Conservation (phyloP, 495 filamentous ascomycete genomes). For the Penicillium desertorum region DNA sequence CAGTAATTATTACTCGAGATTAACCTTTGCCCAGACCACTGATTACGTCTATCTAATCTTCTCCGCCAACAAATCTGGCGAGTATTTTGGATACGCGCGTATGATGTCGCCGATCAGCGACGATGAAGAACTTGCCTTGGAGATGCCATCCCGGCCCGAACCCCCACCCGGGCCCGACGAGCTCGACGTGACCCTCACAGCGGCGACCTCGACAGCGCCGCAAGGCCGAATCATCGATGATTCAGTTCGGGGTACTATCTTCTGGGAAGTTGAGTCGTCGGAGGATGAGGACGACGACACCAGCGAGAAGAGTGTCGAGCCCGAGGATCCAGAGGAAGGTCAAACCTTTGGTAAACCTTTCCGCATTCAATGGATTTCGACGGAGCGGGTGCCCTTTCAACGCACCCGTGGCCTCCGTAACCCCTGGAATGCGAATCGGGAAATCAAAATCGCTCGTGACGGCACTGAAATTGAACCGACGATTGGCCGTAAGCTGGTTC, state of each 20-base stretch:
- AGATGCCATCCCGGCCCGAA: conserved; percentile 44
- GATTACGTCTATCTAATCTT: conserved; percentile 96
- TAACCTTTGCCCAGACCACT: conserved; percentile 51
- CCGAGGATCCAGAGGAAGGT: conserved; percentile 39
- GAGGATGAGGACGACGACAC: conserved; percentile 42
- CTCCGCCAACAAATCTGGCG: conserved; percentile 96
- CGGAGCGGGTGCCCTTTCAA: conserved; percentile 84
- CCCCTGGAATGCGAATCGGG: conserved; percentile 91
- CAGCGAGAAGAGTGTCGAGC: conserved; percentile 38
- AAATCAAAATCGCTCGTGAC: conserved; percentile 95
- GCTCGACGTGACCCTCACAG: conserved; percentile 66
- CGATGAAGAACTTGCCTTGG: conserved; percentile 65
- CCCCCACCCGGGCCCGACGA: conserved; percentile 59
- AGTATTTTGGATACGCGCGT: conserved; percentile 93
- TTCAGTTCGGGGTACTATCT: conserved; percentile 87
- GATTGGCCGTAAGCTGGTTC: conserved; percentile 73
- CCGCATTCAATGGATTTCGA: conserved; percentile 88
- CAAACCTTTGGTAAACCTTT: conserved; percentile 91
- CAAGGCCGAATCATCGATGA: conserved; percentile 91
- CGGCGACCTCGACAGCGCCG: conserved; percentile 76
- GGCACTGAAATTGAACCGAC: conserved; percentile 89
- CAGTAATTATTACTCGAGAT: not conserved
- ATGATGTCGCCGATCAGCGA: conserved; percentile 86
- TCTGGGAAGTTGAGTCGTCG: conserved; percentile 85
- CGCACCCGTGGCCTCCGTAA: conserved; percentile 88